Conservation (phyloP, 805 yeast species). For the Nakazawaea siamensis region DNA sequence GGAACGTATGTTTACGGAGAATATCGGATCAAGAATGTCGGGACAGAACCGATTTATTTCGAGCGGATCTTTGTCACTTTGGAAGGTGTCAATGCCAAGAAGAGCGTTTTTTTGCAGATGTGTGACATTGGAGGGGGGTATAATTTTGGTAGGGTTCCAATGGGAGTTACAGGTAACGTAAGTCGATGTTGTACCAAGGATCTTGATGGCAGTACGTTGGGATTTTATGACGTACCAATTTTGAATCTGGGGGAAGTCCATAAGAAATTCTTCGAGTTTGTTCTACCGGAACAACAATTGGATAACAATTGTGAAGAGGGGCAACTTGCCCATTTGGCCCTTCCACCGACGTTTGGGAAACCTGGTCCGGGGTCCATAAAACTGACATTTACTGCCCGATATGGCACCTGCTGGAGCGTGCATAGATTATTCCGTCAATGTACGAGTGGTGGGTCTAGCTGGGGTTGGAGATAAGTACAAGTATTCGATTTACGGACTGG, state of each 20-base stretch:
- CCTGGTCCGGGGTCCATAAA: constrained; percentile 35
- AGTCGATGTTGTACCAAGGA: not conserved
- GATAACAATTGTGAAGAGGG: constrained; percentile 44
- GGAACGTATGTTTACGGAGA: constrained; percentile 65
- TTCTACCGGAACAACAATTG: constrained; percentile 41
- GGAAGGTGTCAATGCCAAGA: constrained; percentile 31
- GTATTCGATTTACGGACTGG: too few species aligned
- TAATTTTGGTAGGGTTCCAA: constrained; percentile 20
- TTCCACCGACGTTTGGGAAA: constrained; percentile 35
- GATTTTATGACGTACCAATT: constrained; percentile 36
- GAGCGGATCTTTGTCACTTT: constrained; percentile 55
- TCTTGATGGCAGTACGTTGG: not conserved
- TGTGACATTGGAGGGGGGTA: constrained; percentile 47
- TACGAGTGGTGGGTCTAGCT: constrained; percentile 47
- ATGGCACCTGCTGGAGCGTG: constrained; percentile 26
- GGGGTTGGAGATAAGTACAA: too few species aligned
- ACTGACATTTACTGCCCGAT: constrained; percentile 46
- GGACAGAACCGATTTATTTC: constrained; percentile 37
- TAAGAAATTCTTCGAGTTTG: constrained; percentile 51
- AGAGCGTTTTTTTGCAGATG: constrained; percentile 37
- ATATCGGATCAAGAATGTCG: constrained; percentile 32
- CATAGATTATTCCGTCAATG: constrained; percentile 43
- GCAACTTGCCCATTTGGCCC: constrained; percentile 19
- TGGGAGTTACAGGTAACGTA: not conserved
- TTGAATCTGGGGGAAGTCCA: constrained; percentile 38